Base-by-base conservation (phyloP, 2,329 filamentous ascomycete species). In the Colletotrichum echinochloae region DNA sequence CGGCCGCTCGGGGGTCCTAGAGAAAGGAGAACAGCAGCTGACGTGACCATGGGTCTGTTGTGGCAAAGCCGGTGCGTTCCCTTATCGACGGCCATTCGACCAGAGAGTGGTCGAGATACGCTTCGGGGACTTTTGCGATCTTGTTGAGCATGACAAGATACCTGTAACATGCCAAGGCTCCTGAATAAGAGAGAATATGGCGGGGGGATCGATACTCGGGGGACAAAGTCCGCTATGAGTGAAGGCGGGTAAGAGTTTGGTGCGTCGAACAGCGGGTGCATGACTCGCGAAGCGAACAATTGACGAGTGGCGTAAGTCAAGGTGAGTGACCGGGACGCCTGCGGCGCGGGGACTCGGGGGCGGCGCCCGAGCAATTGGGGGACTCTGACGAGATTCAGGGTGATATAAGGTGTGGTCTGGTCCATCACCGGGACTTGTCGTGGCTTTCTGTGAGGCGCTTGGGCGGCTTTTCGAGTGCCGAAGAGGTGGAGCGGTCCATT, bases 351-450 rank as follows among this genome's bases (percentile, higher is more conserved):
- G 20, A 26, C 7, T 39, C 52, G 33, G 65, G 33, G 65, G 33
- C n/a, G 33, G 30, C 46, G 61, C 51, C 67, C 67, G 52, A 68
- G 30, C 7, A 52, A 57, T 68, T 33, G 57, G 64, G 57, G 57
- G 44, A 33, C 30, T 57, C 57, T 67, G 67, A 59, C 68, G 59
- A 71, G 52, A 68, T 71, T 71, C 57, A 63, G 57, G 46, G 64
- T 68, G 60, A 71, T 71, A 67, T 70, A 67, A 71, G 64, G 68
- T 71, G 68, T 67, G 68, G 64, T 71, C 64, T 71, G 68, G 64
- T 59, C 57, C 64, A 71, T 71, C 52, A 37, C 57, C 68, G 68
- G 68, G 64, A 71, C 68, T 71, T 71, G 68, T 67, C 51, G 61
- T 64, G 68, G 68, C 64, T 67, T 71, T 59, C 51, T 71, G 51